Evolutionary conservation across 805 yeast species (phyloP).

Genomic region (Candida lessepsii): DNA sequence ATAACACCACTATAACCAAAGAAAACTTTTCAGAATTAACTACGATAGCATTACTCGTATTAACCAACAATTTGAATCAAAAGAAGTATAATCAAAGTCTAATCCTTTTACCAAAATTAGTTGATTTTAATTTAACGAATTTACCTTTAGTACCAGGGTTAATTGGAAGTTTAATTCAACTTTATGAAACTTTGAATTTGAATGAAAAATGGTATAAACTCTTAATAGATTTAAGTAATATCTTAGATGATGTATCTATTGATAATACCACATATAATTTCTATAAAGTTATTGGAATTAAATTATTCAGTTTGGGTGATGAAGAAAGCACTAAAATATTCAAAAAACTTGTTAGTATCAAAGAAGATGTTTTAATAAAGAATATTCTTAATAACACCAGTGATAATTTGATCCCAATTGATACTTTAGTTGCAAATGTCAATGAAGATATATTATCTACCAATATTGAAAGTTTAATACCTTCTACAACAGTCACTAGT

Average conservation of each 20-base stretch:
- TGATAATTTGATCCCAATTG: slow-evolving; percentile 21
- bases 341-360: slow-evolving; percentile 18
- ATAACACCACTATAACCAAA: slow-evolving; percentile 4
- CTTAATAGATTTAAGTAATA: slow-evolving; percentile 17
- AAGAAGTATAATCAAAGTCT: slow-evolving; percentile 31
- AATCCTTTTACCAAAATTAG: slow-evolving; percentile 33
- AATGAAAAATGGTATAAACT: slow-evolving; percentile 26
- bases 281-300: slow-evolving; percentile 31
- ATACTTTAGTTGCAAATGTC: slow-evolving; percentile 18
- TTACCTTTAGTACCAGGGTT: slow-evolving; percentile 46
- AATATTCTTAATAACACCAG: slow-evolving; percentile 20
- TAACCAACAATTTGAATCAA: slow-evolving; percentile 22
- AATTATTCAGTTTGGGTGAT: slow-evolving; percentile 21
- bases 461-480: slow-evolving; percentile 26
- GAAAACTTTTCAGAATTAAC: slow-evolving; percentile 17
- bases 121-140: slow-evolving; percentile 13
- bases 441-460: slow-evolving; percentile 33
- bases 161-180: slow-evolving; percentile 46
- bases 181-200: slow-evolving; percentile 48
- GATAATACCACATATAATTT: slow-evolving; percentile 24
- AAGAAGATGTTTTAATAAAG: slow-evolving; percentile 25
- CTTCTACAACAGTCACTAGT: slow-evolving; percentile 6
- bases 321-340: slow-evolving; percentile 21
- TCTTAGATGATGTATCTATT: slow-evolving; percentile 12
- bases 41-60: slow-evolving; percentile 29